These are phyloP conservation scores for Chlamydomonas schloesseri DNA, from an alignment of 139 green algal species.

Conservation along the genomic window DNA sequence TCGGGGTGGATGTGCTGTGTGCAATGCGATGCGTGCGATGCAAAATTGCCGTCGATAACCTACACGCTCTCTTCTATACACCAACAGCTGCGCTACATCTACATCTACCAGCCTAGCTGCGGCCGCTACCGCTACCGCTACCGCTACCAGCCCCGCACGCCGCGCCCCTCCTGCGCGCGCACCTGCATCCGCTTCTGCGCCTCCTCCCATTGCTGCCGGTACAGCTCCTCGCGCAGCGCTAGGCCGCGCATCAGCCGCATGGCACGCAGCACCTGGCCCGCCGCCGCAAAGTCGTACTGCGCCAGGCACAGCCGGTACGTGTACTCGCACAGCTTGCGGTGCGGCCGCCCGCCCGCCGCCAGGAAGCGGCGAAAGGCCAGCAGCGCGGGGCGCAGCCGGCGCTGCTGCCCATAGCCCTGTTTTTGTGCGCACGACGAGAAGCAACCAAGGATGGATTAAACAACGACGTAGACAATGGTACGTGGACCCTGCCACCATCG, in stretches of 20 bases:
- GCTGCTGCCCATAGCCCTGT: conserved; percentile 53
- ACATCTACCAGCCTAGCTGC: neutral
- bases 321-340: conserved; percentile 71
- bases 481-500: no score
- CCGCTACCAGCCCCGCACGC: neutral
- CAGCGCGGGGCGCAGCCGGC: conserved; percentile 52
- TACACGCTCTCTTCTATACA: no score
- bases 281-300: conserved; percentile 48
- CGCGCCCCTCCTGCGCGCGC: neutral
- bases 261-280: conserved; percentile 74
- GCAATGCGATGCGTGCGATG: neutral
- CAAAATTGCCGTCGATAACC: no score
- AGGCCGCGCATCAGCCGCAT: conserved; percentile 69
- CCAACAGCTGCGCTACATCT: neutral
- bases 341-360: conserved; percentile 62
- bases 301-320: conserved; percentile 60
- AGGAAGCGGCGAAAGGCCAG: conserved; percentile 63
- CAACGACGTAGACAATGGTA: no score
- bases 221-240: conserved; percentile 58
- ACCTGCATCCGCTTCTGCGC: conserved; percentile 37
- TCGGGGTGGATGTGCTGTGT: neutral
- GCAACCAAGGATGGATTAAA: no score
- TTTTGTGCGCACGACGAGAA: neutral
- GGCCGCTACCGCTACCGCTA: neutral
- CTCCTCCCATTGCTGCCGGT: conserved; percentile 48